Percentiles rank a stretch among this genome's conserved stretches.
phyloP scores from a whole-genome alignment of 2,329 filamentous ascomycete genomes.

The Mycosphaerella arachidis region DNA sequence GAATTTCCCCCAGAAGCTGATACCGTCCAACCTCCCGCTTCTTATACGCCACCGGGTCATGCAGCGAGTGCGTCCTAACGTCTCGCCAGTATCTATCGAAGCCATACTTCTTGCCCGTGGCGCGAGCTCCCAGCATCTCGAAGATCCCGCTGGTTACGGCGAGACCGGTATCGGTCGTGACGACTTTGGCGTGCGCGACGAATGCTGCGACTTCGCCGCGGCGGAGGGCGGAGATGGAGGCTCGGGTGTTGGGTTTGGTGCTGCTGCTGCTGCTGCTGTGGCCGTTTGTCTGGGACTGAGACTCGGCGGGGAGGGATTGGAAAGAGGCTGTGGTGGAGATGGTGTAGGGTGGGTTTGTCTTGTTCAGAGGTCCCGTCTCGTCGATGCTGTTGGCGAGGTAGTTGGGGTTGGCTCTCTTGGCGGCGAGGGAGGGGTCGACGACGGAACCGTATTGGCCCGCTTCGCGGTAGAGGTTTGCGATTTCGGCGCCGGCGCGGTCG shows the following conservation, averaged over 20 bases:
- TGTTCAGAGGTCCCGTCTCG: constrained; percentile 21
- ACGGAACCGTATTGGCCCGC: constrained; percentile 28
- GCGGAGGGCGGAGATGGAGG: constrained; percentile 48
- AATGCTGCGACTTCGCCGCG: constrained; percentile 60
- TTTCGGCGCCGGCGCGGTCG: constrained; percentile 51
- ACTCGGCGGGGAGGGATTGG: constrained; percentile 12
- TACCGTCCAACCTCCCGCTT: constrained; percentile 58
- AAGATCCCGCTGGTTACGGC: constrained; percentile 59
- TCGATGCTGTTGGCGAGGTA: constrained; percentile 15
- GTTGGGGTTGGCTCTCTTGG: constrained; percentile 18
- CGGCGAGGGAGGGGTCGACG: constrained; percentile 6
- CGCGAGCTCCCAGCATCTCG: constrained; percentile 58
- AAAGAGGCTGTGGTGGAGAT: constrained; percentile 19
- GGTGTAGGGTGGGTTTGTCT: constrained; percentile 19
- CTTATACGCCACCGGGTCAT: constrained; percentile 66
- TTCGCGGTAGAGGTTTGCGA: constrained; percentile 45
- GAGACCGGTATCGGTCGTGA: constrained; percentile 57
- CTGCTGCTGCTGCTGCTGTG: constrained; percentile 17
- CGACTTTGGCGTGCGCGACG: constrained; percentile 60
- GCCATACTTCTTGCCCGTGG: constrained; percentile 55
- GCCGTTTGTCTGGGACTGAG: neutral
- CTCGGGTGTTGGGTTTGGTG: constrained; percentile 16
- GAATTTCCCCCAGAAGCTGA: constrained; percentile 52
- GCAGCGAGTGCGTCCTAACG: constrained; percentile 60
- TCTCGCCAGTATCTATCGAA: constrained; percentile 65